Base-by-base conservation (phyloP, 2,329 filamentous ascomycete genomes). In the Penicillium hesseltinei region DNA sequence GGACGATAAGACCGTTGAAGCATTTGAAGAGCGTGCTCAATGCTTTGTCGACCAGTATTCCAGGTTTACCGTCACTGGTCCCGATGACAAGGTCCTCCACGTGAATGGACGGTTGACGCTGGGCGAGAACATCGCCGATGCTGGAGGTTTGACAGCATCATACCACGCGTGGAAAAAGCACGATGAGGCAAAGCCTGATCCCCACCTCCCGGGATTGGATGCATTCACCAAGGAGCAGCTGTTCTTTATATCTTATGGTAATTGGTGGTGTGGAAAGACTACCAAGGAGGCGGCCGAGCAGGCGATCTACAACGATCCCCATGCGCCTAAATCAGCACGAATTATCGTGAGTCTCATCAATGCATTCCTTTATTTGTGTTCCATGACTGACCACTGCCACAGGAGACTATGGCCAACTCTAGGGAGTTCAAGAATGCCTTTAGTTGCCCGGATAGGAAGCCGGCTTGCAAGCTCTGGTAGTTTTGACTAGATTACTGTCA, bases 51-150 rank as follows among this genome's bases (percentile, higher is more conserved):
- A 88, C n/a, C 86, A 90, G 72, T 90, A 88, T 68, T 73, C 75
- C 56, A 81, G 86, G 35, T 88, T 82, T 67, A 84, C 82, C 0
- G 78, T 88, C 13, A 76, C 78, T 0, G 83, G 82, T 0, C 78
- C 83, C 11, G 79, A 86, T 38, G 82, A 78, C 1, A 81, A 84
- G 59, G 76, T 80, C 4, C 75, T 88, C 0, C 81, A 86, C 59
- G 82, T 89, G 54, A 85, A 88, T 57, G 88, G 87, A 10, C 76
- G 76, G 25, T 75, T 85, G 15, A 90, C 87, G 0, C 74, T 89
- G 2, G 84, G 83, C 21, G 88, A 90, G 74, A 90, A 90, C 67
- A 87, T 90, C 66, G 87, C 87, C 1, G 88, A 90, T 69, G 84
- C 87, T 0, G 87, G 87, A 17, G 88, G 88, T 15, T 69, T 90